These are phyloP conservation scores for Fusarium secorum DNA, from an alignment of 2,329 filamentous ascomycete genomes.

Conservation along the genomic window DNA sequence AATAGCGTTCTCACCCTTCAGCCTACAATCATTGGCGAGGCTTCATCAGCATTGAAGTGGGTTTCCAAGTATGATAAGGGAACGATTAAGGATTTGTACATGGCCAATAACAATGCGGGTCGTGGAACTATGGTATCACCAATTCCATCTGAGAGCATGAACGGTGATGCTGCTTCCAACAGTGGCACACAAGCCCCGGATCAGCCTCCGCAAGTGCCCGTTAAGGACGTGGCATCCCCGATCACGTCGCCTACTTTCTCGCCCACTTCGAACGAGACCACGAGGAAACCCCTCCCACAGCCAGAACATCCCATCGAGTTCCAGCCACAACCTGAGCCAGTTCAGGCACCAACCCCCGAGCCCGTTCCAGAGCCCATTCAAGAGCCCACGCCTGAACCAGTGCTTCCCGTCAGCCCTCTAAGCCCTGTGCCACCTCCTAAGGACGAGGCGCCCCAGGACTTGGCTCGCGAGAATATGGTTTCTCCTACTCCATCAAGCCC, in stretches of 20 bases:
- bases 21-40: slow-evolving; percentile 82
- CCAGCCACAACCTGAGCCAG: slow-evolving; percentile 10
- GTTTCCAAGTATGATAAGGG: slow-evolving; percentile 94
- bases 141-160: slow-evolving; percentile 47
- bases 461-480: slow-evolving; percentile 32
- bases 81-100: slow-evolving; percentile 83
- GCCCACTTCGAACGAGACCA: slow-evolving; percentile 19
- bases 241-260: slow-evolving; percentile 39
- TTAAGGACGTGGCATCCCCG: slow-evolving; percentile 47
- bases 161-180: slow-evolving; percentile 26
- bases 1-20: slow-evolving; percentile 91
- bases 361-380: slow-evolving; percentile 4
- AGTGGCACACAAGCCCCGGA: slow-evolving; percentile 36
- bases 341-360: not conserved
- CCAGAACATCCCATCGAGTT: not conserved
- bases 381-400: slow-evolving; percentile 10
- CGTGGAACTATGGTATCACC: slow-evolving; percentile 61
- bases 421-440: slow-evolving; percentile 40
- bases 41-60: slow-evolving; percentile 96
- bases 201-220: slow-evolving; percentile 51
- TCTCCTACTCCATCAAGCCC: slow-evolving; percentile 49
- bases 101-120: slow-evolving; percentile 76
- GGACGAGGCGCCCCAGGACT: slow-evolving; percentile 35
- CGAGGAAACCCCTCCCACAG: slow-evolving; percentile 34
- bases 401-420: slow-evolving; percentile 15